Evolutionary conservation across 352 stramenopile genomes (phyloP).

Genomic region (Phytophthora uliginosa): DNA sequence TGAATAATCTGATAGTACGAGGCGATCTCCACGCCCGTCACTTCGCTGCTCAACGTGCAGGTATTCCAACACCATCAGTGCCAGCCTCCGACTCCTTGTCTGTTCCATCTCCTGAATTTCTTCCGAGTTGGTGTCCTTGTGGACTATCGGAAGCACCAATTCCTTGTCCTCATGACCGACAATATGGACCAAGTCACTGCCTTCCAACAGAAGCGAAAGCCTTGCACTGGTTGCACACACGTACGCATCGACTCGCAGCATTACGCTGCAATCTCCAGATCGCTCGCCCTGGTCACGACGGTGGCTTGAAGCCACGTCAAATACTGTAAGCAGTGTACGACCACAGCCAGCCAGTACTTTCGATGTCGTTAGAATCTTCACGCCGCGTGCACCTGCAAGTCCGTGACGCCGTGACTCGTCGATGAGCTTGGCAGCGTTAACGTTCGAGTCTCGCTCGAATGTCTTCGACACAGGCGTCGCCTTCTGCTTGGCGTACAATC

Average conservation of each 20-base stretch:
- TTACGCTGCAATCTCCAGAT: background rate
- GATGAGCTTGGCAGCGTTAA: conserved; percentile 72
- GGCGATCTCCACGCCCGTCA: conserved; percentile 52
- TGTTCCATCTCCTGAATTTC: conserved; percentile 14
- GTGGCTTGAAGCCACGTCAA: conserved; percentile 37
- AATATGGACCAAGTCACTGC: conserved; percentile 54
- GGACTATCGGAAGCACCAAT: conserved; percentile 17
- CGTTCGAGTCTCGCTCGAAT: conserved; percentile 36
- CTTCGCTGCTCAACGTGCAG: conserved; percentile 60
- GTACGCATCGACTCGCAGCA: conserved; percentile 73
- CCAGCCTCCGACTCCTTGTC: conserved; percentile 35
- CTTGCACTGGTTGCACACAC: conserved; percentile 56
- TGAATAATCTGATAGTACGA: conserved; percentile 64
- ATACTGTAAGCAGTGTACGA: conserved; percentile 71
- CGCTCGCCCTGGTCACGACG: background rate
- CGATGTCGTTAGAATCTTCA: conserved; percentile 70
- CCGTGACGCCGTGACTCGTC: conserved; percentile 38
- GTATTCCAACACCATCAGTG: conserved; percentile 58
- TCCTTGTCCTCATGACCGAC: conserved; percentile 42
- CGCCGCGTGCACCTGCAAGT: conserved; percentile 46
- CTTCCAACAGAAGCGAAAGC: conserved; percentile 59
- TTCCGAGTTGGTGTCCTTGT: background rate
- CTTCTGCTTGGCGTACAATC: conserved; percentile 78
- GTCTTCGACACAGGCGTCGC: conserved; percentile 57
- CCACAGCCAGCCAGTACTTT: conserved; percentile 47